These are phyloP conservation scores for Prunus yedoensis DNA, from an alignment of 331 rosid genomes.

Conservation along the genomic window DNA sequence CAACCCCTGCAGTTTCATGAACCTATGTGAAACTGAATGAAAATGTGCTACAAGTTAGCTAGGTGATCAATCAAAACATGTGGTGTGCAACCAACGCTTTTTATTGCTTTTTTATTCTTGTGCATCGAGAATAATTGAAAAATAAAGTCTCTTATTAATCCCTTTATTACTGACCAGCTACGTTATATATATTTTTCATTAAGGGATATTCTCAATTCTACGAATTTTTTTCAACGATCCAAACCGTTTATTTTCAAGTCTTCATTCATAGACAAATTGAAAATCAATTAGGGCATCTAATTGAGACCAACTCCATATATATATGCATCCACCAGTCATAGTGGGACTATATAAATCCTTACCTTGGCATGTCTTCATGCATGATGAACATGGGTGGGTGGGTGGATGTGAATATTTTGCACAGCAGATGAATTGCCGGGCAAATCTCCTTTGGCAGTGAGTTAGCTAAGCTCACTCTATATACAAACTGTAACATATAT, in stretches of 20 bases:
- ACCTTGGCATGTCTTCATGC: background rate
- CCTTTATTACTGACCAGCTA: background rate
- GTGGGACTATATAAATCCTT: background rate
- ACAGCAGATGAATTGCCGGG: constrained; percentile 54
- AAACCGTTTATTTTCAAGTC: too few species aligned
- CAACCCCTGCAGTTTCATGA: background rate
- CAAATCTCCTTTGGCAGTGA: constrained; percentile 89
- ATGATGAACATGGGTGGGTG: background rate
- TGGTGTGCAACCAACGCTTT: background rate
- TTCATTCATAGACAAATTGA: too few species aligned
- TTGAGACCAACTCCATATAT: background rate
- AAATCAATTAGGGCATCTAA: too few species aligned
- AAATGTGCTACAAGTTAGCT: background rate
- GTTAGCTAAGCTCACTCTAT: constrained; percentile 17
- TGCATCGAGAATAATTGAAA: too few species aligned
- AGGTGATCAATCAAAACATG: background rate
- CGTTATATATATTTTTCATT: background rate
- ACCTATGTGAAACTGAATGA: background rate
- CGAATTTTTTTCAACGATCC: too few species aligned
- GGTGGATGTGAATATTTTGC: background rate
- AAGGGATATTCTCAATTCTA: too few species aligned
- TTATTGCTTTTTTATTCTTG: background rate
- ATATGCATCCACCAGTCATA: background rate
- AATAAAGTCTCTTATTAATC: background rate
- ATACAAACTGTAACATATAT: background rate